These are phyloP conservation scores for Blastobotrys chiropterorum DNA, from an alignment of 805 yeast species.

Conservation along the genomic window DNA sequence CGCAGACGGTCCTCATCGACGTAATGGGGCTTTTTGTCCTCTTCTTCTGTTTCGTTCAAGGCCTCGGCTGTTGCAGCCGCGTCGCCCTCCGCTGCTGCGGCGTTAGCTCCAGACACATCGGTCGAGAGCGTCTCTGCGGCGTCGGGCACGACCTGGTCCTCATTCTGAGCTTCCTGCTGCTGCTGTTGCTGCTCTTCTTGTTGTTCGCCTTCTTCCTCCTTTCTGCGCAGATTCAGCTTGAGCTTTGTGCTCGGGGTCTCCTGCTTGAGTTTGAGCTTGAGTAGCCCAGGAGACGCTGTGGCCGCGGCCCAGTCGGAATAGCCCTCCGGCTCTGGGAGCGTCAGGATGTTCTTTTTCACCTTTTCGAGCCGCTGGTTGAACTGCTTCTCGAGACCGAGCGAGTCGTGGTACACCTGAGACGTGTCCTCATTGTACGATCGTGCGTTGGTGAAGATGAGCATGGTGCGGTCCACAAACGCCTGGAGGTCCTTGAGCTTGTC, in stretches of 20 bases:
- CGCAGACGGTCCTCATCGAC: conserved; percentile 19
- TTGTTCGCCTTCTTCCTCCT: conserved; percentile 1
- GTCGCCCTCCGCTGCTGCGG: conserved; percentile 9
- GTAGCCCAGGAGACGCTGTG: conserved; percentile 4
- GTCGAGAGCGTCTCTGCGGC: neutral
- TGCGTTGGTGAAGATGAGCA: conserved; percentile 72
- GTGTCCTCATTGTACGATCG: conserved; percentile 68
- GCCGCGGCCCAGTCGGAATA: neutral
- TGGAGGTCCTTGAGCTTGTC: conserved; percentile 51
- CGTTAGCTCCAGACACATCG: conserved; percentile 9
- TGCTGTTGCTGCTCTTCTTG: conserved; percentile 9
- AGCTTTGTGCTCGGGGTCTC: neutral
- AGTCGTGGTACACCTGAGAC: conserved; percentile 66
- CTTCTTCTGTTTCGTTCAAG: conserved; percentile 6
- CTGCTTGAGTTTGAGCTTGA: neutral
- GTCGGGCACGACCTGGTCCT: conserved; percentile 1
- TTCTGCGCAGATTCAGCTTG: neutral
- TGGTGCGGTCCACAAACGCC: conserved; percentile 52
- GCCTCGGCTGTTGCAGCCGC: conserved; percentile 1
- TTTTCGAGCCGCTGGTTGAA: conserved; percentile 32
- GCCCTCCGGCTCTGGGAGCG: conserved; percentile 1
- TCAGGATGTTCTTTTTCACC: conserved; percentile 8
- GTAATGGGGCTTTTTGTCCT: conserved; percentile 8
- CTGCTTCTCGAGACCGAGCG: conserved; percentile 50
- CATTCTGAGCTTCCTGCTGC: neutral